Base-by-base conservation (phyloP, 225 moss, liverwort and hornwort species). In the Straminergon stramineum region DNA sequence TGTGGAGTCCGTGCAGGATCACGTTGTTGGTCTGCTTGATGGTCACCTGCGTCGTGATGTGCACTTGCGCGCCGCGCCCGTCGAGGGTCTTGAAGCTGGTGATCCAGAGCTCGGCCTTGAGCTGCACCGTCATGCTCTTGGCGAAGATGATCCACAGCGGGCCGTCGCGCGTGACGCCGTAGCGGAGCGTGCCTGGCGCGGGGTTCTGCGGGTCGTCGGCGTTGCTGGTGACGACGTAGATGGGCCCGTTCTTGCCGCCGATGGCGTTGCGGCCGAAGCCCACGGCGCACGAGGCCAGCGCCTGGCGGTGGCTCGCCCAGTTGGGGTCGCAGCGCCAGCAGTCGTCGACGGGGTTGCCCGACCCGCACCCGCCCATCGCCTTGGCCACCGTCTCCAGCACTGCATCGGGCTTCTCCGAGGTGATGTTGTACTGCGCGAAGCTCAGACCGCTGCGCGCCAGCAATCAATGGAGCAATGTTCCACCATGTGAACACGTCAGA, bases 71-170 rank as follows among this genome's bases (percentile, higher is more conserved):
- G 28, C 93, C 93, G 56, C 92, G 88, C 9, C 90, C 94, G 45
- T 94, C 94, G 55, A 93, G 82, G 55, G 94, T 94, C 89, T 94
- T 93, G 93, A 65, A 90, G 87, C 90, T 91, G 65, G 87, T 86
- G 75, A 94, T 86, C 88, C 89, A 70, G 13, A 93, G 82, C 87
- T 90, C 91, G 22, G 75, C 87, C 75, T 94, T 90, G 17, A 94
- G 90, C 85, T 89, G 43, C 20, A 93, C 83, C 45, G 88, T 93
- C 93, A 93, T 94, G 89, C 83, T 89, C 61, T 85, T 85, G 17
- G 84, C 89, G 87, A 94, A 94, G 14, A 10, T 83, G 87, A 94
- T 94, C 94, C 93, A 94, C 66, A 93, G 87, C 15, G 94, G 93
- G 77, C 91, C 93, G 17, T 81, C 27, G 34, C 92, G 84, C 20